Conservation (phyloP, 768 basidiomycete genomes). For the Mrakia gelida region DNA sequence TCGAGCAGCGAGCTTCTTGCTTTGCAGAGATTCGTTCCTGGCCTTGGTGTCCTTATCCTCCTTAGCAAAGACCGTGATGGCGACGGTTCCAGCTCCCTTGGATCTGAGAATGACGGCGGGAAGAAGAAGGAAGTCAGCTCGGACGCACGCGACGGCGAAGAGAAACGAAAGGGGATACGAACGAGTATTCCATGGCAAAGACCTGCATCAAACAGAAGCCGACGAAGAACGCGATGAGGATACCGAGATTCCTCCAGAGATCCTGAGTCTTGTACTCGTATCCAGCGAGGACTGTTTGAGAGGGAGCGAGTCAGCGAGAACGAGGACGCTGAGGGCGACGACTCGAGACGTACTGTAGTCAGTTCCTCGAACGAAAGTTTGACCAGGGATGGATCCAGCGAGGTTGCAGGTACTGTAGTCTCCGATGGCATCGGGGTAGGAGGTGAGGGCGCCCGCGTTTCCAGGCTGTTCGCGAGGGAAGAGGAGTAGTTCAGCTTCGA, state of each 20-base stretch:
- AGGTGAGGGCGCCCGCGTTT: slow-evolving; percentile 13
- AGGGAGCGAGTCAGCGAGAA: neutral
- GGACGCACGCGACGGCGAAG: slow-evolving; percentile 25
- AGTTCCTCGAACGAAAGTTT: neutral
- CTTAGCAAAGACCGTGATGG: slow-evolving; percentile 38
- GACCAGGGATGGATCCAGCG: slow-evolving; percentile 34
- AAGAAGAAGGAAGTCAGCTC: slow-evolving; percentile 43
- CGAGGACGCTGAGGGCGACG: neutral
- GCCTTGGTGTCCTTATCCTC: slow-evolving; percentile 39
- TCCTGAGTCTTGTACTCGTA: slow-evolving; percentile 33
- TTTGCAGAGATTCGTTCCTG: slow-evolving; percentile 36
- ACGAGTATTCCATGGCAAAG: too few relatives aligned
- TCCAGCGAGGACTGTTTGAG: slow-evolving; percentile 32
- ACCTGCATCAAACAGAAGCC: slow-evolving; percentile 36
- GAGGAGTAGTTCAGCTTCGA: neutral
- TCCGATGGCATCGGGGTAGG: slow-evolving; percentile 20
- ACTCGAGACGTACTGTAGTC: neutral
- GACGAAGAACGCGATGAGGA: slow-evolving; percentile 39
- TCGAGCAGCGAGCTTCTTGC: slow-evolving; percentile 34
- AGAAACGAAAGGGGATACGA: too few relatives aligned
- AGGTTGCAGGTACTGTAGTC: slow-evolving; percentile 39
- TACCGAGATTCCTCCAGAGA: slow-evolving; percentile 41
- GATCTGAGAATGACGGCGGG: slow-evolving; percentile 45
- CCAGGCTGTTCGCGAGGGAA: neutral
- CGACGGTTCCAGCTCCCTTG: slow-evolving; percentile 24